phyloP scores from a whole-genome alignment of 2,329 filamentous ascomycete species.

The Ceratocystis colombiana region DNA sequence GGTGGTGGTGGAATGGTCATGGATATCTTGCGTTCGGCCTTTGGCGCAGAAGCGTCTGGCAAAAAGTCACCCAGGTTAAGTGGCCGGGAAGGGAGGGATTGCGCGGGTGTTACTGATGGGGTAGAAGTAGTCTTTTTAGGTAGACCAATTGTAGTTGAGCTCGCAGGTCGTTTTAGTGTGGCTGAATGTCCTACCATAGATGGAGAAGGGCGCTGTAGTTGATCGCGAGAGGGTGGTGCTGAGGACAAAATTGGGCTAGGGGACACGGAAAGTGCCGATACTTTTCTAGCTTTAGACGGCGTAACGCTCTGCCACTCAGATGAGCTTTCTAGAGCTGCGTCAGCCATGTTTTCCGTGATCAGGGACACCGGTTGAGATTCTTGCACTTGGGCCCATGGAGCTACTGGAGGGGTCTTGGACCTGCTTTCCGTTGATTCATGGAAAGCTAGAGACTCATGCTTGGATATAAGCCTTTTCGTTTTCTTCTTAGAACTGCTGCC shows the following conservation, averaged over 20 bases:
- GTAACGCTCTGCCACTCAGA: slow-evolving; percentile 24
- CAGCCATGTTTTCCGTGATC: slow-evolving; percentile 24
- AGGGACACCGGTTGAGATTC: slow-evolving; percentile 2
- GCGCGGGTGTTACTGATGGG: slow-evolving; percentile 1
- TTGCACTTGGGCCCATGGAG: slow-evolving; percentile 21
- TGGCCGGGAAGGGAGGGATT: slow-evolving; percentile 15
- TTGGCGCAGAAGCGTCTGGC: slow-evolving; percentile 35
- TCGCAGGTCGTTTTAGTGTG: not conserved
- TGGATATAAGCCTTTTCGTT: slow-evolving; percentile 12
- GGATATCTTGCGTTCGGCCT: slow-evolving; percentile 54
- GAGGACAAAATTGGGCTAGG: not conserved
- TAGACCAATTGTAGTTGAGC: not conserved
- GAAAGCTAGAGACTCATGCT: not conserved
- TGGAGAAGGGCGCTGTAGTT: not conserved
- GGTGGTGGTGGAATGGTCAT: slow-evolving; percentile 33
- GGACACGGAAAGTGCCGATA: not conserved
- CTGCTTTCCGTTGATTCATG: not conserved
- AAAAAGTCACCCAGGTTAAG: slow-evolving; percentile 22
- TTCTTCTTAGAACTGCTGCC: not conserved
- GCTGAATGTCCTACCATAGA: not conserved
- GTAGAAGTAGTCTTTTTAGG: slow-evolving; percentile 1
- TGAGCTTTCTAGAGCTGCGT: slow-evolving; percentile 14
- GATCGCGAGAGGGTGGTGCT: slow-evolving; percentile 10
- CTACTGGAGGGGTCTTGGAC: slow-evolving; percentile 1
- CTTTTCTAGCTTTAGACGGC: slow-evolving; percentile 11